These are phyloP conservation scores for Aureobasidium pullulans DNA, from an alignment of 2,329 filamentous ascomycete species.

Conservation along the genomic window DNA sequence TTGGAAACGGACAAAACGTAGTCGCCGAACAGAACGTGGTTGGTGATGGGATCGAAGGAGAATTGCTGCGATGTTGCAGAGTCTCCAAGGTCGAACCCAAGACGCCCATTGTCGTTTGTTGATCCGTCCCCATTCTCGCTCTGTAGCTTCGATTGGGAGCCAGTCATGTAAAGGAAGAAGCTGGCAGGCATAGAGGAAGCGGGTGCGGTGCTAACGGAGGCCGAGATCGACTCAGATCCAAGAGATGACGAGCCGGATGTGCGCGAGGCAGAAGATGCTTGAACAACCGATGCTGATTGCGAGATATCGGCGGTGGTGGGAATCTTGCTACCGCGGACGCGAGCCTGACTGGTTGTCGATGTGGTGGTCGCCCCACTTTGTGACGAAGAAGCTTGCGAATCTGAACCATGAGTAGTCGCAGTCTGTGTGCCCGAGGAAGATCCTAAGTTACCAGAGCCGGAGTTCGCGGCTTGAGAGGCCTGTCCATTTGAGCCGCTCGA, in stretches of 20 bases:
- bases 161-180: slow-evolving; percentile 2
- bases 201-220: background rate
- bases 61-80: background rate
- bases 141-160: background rate
- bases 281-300: background rate
- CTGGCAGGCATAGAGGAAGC: background rate
- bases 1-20: slow-evolving; percentile 3
- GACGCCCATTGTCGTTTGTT: background rate
- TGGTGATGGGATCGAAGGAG: background rate
- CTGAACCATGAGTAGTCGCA: background rate
- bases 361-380: background rate
- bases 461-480: background rate
- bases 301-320: background rate
- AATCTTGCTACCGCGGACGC: background rate
- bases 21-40: background rate
- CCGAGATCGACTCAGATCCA: background rate
- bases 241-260: background rate
- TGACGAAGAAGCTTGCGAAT: background rate
- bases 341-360: background rate
- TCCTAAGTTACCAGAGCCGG: background rate
- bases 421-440: background rate
- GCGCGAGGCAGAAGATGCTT: background rate
- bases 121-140: background rate
- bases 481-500: background rate
- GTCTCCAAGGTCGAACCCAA: background rate